Percentiles rank a stretch among this genome's conserved stretches.
Evolutionary conservation across 2,329 filamentous ascomycete species (phyloP).

Genomic region (Paracoccidioides lutzii): DNA sequence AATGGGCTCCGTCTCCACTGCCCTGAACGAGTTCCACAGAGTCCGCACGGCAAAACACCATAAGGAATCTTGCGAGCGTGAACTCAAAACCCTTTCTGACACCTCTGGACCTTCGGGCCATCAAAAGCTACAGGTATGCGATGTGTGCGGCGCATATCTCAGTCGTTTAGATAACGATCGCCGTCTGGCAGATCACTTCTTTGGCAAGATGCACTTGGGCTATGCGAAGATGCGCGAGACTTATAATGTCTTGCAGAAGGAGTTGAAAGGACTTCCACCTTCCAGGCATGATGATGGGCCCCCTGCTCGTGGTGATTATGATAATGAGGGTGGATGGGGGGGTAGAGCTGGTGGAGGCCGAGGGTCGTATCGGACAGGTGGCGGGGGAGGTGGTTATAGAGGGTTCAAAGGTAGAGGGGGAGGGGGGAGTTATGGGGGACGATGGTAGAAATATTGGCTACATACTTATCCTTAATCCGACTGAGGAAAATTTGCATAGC

Average conservation of each 20-base stretch:
- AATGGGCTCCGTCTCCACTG: conserved; percentile 63
- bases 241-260: conserved; percentile 71
- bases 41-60: conserved; percentile 66
- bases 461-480: conserved; percentile 3
- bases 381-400: conserved; percentile 38
- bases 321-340: conserved; percentile 41
- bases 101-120: conserved; percentile 87
- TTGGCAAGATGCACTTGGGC: conserved; percentile 97
- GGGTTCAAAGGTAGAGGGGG: conserved; percentile 30
- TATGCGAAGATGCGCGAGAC: conserved; percentile 98
- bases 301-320: conserved; percentile 35
- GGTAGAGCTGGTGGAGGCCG: conserved; percentile 40
- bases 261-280: conserved; percentile 60
- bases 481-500: conserved; percentile 26
- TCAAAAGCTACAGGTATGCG: conserved; percentile 96
- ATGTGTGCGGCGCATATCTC: conserved; percentile 93
- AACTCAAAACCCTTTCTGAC: conserved; percentile 81
- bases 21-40: conserved; percentile 78
- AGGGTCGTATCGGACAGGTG: conserved; percentile 19
- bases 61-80: conserved; percentile 72
- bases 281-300: conserved; percentile 39
- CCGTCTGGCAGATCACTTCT: conserved; percentile 89
- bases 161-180: conserved; percentile 88
- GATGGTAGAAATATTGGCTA: conserved; percentile 17
- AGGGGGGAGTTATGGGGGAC: conserved; percentile 28